Base-by-base conservation (phyloP, 805 yeast genomes). In the Grigorovia transvaalensis region DNA sequence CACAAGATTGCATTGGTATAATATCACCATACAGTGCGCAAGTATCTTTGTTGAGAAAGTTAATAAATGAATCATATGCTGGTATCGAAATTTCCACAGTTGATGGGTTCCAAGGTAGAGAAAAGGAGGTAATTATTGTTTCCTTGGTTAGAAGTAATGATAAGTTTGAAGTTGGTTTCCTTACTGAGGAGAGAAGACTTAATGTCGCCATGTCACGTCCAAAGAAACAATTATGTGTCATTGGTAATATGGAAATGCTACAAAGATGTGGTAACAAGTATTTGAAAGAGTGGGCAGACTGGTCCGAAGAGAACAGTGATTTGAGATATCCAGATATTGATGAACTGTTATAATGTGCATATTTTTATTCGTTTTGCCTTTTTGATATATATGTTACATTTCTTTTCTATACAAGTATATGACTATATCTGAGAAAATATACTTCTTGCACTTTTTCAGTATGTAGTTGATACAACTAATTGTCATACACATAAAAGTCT, bases 51-150 rank as follows among this genome's bases (percentile, higher is more conserved):
- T 57, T 91, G 33, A 80, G 81, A 55, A 72, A 69, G 44, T 51
- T 72, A 11, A 56, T 85, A 1, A 70, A 72, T 35, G 64, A 64
- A 4, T 49, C 55, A 18, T 70, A 69, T 48, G 74, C 77, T 0
- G 29, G 45, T 11, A 70, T 91, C 6, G 98, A 91, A 62, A 78
- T 90, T 0, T 80, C 95, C 4, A 88, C 97, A 0, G 91, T 91
- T 4, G 99, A 91, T 69, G 97, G 97, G 1, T 93, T 91, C 61
- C 99, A 91, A 71, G 99, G 99, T 1, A 73, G 97, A 55, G 99
- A 91, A 63, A 93, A 91, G 65, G 95, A 90, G 59, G 84, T 82
- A 0, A 88, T 91, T 7, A 75, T 91, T 1, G 69, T 93, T 12
- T 77, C 93, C 1, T 66, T 91, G 50, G 97, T 91, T 2, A 74